Evolutionary conservation across 805 yeast species (phyloP).

Genomic region (Cyberlindnera misumaiensis): DNA sequence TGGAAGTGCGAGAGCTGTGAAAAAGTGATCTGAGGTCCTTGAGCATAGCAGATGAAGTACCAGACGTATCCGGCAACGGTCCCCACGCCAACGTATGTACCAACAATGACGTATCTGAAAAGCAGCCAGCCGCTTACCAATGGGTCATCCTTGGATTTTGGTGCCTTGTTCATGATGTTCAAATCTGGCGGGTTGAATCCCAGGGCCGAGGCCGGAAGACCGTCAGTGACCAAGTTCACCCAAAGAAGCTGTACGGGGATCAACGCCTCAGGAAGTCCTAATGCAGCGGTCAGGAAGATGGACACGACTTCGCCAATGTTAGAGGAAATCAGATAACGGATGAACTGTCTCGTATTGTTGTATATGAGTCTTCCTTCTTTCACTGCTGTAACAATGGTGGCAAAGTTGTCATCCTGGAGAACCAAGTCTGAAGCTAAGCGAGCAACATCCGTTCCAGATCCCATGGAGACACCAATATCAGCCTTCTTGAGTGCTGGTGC

Average conservation of each 20-base stretch:
- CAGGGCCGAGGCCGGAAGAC: slow-evolving; percentile 54
- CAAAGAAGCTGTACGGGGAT: slow-evolving; percentile 53
- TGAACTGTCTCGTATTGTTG: slow-evolving; percentile 35
- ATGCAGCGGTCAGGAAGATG: slow-evolving; percentile 46
- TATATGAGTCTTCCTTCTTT: slow-evolving; percentile 48
- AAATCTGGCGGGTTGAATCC: slow-evolving; percentile 40
- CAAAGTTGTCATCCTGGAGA: slow-evolving; percentile 46
- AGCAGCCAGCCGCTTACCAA: slow-evolving; percentile 32
- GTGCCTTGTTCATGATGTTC: slow-evolving; percentile 31
- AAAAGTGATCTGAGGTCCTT: slow-evolving; percentile 32
- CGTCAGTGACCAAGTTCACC: slow-evolving; percentile 52
- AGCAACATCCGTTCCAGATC: slow-evolving; percentile 57
- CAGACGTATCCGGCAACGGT: slow-evolving; percentile 37
- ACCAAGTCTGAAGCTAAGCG: slow-evolving; percentile 53
- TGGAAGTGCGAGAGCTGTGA: slow-evolving; percentile 30
- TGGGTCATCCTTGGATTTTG: slow-evolving; percentile 32
- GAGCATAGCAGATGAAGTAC: slow-evolving; percentile 28
- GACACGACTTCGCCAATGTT: slow-evolving; percentile 55
- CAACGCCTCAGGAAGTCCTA: slow-evolving; percentile 46
- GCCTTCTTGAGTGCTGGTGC: slow-evolving; percentile 59
- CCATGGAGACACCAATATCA: slow-evolving; percentile 60
- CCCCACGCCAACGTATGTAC: slow-evolving; percentile 33
- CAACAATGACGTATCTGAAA: slow-evolving; percentile 32
- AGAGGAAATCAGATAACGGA: slow-evolving; percentile 40
- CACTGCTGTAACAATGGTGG: slow-evolving; percentile 50